Evolutionary conservation across 2,329 filamentous ascomycete genomes (phyloP), one percentile per base, ranked within the genome.

Genomic region (Dothiorella sarmentorum): DNA sequence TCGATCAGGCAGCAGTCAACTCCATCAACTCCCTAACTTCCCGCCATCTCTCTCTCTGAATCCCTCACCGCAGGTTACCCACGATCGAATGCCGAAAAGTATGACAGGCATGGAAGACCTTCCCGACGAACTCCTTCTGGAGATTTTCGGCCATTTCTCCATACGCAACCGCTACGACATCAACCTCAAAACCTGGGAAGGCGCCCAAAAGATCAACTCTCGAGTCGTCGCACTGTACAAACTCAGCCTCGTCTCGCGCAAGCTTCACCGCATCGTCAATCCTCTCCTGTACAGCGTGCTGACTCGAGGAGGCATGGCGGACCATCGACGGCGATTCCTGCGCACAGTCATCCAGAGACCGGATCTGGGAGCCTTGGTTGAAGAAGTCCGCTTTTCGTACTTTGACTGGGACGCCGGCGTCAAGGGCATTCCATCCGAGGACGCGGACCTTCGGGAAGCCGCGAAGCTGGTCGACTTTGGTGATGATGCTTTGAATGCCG

Each of bases 1-100:
- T n/a, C n/a, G n/a, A 18, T 20, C 49, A 53, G 49, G 49, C 49
- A 53, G 24, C 49, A 53, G 24, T n/a, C n/a, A 13, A 44, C 22
- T 29, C n/a, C n/a, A n/a, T n/a, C n/a, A n/a, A n/a, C n/a, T n/a
- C n/a, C n/a, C n/a, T n/a, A n/a, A n/a, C n/a, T n/a, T n/a, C n/a
- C n/a, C n/a, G n/a, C n/a, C n/a, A n/a, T n/a, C n/a, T n/a, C n/a
- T n/a, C n/a, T n/a, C n/a, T n/a, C n/a, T n/a, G n/a, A n/a, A n/a
- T n/a, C n/a, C n/a, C n/a, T n/a, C n/a, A n/a, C n/a, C n/a, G n/a
- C n/a, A n/a, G n/a, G n/a, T n/a, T n/a, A n/a, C n/a, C n/a, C n/a
- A n/a, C n/a, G n/a, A n/a, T n/a, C n/a, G n/a, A n/a, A n/a, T n/a
- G n/a, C n/a, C n/a, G n/a, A n/a, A n/a, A n/a, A n/a, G n/a, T n/a